Percentiles rank a stretch among this genome's conserved stretches.
phyloP scores from a whole-genome alignment of 306 rosid genomes.

The Vigna mungo region DNA sequence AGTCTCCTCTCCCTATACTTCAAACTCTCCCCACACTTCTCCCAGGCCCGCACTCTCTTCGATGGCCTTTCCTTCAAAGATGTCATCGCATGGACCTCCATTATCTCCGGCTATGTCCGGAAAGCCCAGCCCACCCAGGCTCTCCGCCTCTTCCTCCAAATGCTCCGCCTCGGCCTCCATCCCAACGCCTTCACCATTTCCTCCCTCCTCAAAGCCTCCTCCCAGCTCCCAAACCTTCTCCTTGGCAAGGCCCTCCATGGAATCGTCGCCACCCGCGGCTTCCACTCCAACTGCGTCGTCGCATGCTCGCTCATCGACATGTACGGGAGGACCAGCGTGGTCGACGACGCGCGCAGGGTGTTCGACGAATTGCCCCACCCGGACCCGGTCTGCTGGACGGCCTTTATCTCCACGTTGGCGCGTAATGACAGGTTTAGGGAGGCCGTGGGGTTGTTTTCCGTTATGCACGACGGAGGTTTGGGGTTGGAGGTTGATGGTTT shows the following conservation, averaged over 20 bases:
- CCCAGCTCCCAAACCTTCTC: conserved; percentile 49
- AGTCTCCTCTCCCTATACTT: conserved; percentile 79
- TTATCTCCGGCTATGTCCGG: conserved; percentile 70
- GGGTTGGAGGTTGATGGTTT: conserved; percentile 72
- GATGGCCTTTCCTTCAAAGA: conserved; percentile 65
- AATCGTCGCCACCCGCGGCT: conserved; percentile 62
- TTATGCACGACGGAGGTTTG: conserved; percentile 52
- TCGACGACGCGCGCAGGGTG: conserved; percentile 58
- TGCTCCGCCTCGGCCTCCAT: conserved; percentile 55
- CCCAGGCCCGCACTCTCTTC: conserved; percentile 64
- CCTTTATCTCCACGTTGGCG: conserved; percentile 67
- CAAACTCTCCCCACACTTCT: conserved; percentile 59
- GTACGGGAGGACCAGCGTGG: conserved; percentile 67
- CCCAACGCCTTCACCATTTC: conserved; percentile 84
- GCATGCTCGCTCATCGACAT: conserved; percentile 68
- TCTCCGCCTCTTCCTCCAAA: conserved; percentile 57
- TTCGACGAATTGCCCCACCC: conserved; percentile 73
- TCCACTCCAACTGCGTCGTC: conserved; percentile 56
- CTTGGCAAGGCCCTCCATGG: conserved; percentile 71
- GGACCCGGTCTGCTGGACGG: conserved; percentile 76
- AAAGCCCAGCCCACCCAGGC: conserved; percentile 53
- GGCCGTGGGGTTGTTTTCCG: conserved; percentile 61
- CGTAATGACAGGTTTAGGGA: conserved; percentile 69
- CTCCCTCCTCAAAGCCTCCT: conserved; percentile 74
- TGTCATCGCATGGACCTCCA: conserved; percentile 84